phyloP scores from a whole-genome alignment of 306 rosid species.

The Medicago lupulina region DNA sequence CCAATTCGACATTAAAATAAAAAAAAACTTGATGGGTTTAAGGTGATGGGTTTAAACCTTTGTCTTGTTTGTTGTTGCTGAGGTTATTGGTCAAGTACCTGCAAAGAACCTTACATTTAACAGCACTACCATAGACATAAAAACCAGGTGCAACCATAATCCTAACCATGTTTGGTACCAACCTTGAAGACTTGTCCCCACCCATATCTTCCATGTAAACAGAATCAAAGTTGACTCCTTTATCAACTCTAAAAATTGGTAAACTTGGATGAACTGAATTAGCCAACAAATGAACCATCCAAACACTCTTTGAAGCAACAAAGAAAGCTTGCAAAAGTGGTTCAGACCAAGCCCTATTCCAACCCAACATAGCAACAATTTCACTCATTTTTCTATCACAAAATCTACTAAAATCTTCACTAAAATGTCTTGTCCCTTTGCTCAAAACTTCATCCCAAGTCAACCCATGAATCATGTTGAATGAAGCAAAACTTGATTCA shows the following conservation, averaged over 20 bases:
- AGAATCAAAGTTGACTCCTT: slow-evolving; percentile 61
- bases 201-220: slow-evolving; percentile 96
- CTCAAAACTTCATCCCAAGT: slow-evolving; percentile 91
- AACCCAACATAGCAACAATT: slow-evolving; percentile 81
- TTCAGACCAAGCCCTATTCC: slow-evolving; percentile 99
- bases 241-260: slow-evolving; percentile 75
- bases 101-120: slow-evolving; percentile 92
- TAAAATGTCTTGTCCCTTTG: slow-evolving; percentile 92
- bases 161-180: slow-evolving; percentile 68
- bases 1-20: slow-evolving; percentile 16
- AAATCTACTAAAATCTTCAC: slow-evolving; percentile 89
- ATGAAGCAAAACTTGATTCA: slow-evolving; percentile 64
- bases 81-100: slow-evolving; percentile 58
- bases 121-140: slow-evolving; percentile 76
- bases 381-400: slow-evolving; percentile 98
- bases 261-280: slow-evolving; percentile 79
- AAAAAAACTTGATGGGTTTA: slow-evolving; percentile 6
- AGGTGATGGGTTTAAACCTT: slow-evolving; percentile 49
- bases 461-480: slow-evolving; percentile 56
- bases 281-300: slow-evolving; percentile 87
- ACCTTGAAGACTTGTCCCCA: slow-evolving; percentile 56
- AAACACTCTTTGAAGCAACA: slow-evolving; percentile 82
- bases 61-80: slow-evolving; percentile 40
- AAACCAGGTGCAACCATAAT: slow-evolving; percentile 96
- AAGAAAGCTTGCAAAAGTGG: slow-evolving; percentile 88